Evolutionary conservation across 176 grass and related monocot genomes (phyloP), one percentile per base, ranked within the genome.

Genomic region (Carex myosuroides): DNA sequence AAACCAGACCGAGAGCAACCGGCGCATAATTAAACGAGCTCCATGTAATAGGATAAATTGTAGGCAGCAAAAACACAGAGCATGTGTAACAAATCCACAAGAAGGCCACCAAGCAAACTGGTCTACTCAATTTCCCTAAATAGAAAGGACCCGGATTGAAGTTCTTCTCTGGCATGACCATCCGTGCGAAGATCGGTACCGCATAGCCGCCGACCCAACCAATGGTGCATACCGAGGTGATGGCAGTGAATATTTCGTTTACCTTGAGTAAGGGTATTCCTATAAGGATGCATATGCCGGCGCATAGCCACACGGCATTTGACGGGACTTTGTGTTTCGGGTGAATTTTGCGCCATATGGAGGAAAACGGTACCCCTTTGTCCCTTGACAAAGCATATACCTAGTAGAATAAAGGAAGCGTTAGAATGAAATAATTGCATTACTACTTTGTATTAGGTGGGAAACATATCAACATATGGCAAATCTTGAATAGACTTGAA

Each of bases 61-160:
- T 99, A 13, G 96, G 96, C 61, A 99, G 82, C 84, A 99, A 80
- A 92, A 99, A 99, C 0, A 99, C 93, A 4, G 91, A 83, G 86
- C 96, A 99, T 12, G 96, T 99, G 88, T 95, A 99, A 86, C 96
- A 99, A 84, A 99, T 99, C 96, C 96, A 95, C 1, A 99, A 83
- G 72, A 99, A 92, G 0, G 96, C 96, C 32, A 99, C 91, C n/a
- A 95, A 85, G 87, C 96, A 99, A 81, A 99, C 20, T 4, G 91
- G 96, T 11, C 91, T 67, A 64, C 88, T 92, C 6, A 88, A 92
- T 8, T 83, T 68, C 13, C 96, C 83, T 4, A 99, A 89, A 85
- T 99, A 99, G 86, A 99, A 94, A 0, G 96, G 96, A 0, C 96
- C 96, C 0, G 96, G 93, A 7, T 83, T 80, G 88, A 99, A 99